A percentile compares a stretch with the other conserved stretches of the same genome.
Evolutionary conservation across 305 asterid genomes (phyloP).

Genomic region (Solanum chacoense): DNA sequence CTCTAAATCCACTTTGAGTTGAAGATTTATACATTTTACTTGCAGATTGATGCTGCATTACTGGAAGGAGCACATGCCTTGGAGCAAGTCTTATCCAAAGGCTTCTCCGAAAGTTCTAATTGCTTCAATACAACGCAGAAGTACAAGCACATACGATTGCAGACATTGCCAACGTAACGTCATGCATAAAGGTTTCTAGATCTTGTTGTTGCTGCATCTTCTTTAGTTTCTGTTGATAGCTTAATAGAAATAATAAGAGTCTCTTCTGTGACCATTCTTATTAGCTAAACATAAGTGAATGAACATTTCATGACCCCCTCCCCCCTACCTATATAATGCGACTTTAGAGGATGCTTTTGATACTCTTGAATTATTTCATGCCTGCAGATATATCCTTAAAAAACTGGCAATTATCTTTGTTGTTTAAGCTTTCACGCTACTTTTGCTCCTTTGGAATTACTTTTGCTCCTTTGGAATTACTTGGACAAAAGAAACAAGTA

Average conservation of each 20-base stretch:
- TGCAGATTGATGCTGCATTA: constrained; percentile 52
- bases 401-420: background rate
- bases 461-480: background rate
- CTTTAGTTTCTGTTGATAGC: background rate
- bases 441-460: background rate
- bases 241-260: background rate
- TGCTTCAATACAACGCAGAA: constrained; percentile 70
- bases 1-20: background rate
- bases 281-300: background rate
- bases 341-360: background rate
- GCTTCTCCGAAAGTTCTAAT: constrained; percentile 59
- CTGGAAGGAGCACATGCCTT: constrained; percentile 62
- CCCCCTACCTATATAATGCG: background rate
- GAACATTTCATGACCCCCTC: background rate
- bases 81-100: constrained; percentile 58
- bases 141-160: constrained; percentile 69
- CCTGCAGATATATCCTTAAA: background rate
- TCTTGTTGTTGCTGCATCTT: background rate
- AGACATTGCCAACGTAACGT: constrained; percentile 50
- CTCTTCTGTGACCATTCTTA: background rate
- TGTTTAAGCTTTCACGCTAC: background rate
- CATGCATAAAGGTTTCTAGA: background rate
- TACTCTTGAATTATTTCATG: background rate
- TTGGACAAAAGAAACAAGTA: background rate
- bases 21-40: background rate